Percentiles rank a stretch among this genome's conserved stretches.
phyloP scores from a whole-genome alignment of 805 yeast genomes.

The Cephaloascus fragrans region DNA sequence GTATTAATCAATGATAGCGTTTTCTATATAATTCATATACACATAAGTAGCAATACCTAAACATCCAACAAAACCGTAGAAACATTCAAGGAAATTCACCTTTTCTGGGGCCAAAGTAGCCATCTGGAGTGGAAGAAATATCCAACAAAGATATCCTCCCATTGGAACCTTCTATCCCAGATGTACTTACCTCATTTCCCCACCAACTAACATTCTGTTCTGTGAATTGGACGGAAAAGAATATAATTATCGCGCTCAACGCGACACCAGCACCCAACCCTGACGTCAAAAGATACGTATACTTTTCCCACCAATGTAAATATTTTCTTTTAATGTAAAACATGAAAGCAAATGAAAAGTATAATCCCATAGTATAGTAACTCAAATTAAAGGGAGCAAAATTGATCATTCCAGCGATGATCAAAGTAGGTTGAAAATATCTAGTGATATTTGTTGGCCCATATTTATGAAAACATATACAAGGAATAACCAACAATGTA shows the following conservation, averaged over 20 bases:
- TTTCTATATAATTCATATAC: no score
- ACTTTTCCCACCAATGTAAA: constrained; percentile 69
- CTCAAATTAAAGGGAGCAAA: constrained; percentile 32
- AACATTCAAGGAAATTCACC: constrained; percentile 18
- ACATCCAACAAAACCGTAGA: no score
- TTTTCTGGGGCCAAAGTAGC: constrained; percentile 23
- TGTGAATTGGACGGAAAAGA: constrained; percentile 37
- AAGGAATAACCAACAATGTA: constrained; percentile 24
- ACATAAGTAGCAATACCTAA: no score
- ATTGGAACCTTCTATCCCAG: constrained; percentile 1
- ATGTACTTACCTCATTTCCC: constrained; percentile 24
- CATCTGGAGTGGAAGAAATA: constrained; percentile 16
- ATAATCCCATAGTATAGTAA: constrained; percentile 32
- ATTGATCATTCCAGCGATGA: constrained; percentile 29
- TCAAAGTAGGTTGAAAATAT: constrained; percentile 30
- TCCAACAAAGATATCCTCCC: constrained; percentile 1
- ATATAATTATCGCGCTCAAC: constrained; percentile 47
- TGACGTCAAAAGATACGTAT: constrained; percentile 57
- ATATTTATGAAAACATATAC: constrained; percentile 22
- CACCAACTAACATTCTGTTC: constrained; percentile 33
- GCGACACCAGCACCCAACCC: constrained; percentile 64
- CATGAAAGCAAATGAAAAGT: constrained; percentile 46
- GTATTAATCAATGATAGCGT: no score
- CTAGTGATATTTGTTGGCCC: constrained; percentile 22
- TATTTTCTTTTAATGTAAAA: constrained; percentile 45